Evolutionary conservation across 169 alveolate genomes (phyloP), one percentile per base, ranked within the genome.

Genomic region (Plasmodium gonderi): DNA sequence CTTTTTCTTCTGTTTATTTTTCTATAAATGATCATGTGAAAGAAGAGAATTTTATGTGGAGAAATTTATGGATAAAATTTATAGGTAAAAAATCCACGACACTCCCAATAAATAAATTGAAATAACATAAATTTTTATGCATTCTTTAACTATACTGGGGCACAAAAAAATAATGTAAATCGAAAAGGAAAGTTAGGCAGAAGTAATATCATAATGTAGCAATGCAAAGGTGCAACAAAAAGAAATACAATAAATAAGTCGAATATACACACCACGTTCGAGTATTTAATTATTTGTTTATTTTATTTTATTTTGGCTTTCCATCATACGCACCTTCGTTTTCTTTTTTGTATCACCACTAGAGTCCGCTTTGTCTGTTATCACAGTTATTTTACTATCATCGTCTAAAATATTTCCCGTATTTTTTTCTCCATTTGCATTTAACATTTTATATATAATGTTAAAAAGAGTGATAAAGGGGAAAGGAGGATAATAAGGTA

Each of bases 381-480:
- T 60, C 64, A 20, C 76, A 20, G 29, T 81, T 67, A 81, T 68
- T 67, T 81, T 81, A 65, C 91, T 81, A 67, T 83, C 92, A 20
- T 83, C 49, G 44, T 45, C 87, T 36, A 75, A 29, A 17, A 29
- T 54, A 33, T 49, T 60, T 33, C 65, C 38, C 29, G 36, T 44
- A 6, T 3, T 23, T 5, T 83, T 31, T 4, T 83, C 78, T 31
- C 74, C 91, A 67, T 81, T 67, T 81, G 36, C 14, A 38, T 81
- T 81, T 20, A 42, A 23, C 91, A 81, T 81, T 68, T 65, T 80
- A 80, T 42, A 40, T 42, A 67, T 38, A 40, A 8, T 54, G n/a
- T 51, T 81, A 36, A 60, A 26, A 36, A 36, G 40, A 20, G 31
- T n/a, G 26, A 65, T 51, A 83, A 49, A 54, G 44, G 45, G 78